Evolutionary conservation across 345 rosid species (phyloP).

Genomic region (Populus ilicifolia): DNA sequence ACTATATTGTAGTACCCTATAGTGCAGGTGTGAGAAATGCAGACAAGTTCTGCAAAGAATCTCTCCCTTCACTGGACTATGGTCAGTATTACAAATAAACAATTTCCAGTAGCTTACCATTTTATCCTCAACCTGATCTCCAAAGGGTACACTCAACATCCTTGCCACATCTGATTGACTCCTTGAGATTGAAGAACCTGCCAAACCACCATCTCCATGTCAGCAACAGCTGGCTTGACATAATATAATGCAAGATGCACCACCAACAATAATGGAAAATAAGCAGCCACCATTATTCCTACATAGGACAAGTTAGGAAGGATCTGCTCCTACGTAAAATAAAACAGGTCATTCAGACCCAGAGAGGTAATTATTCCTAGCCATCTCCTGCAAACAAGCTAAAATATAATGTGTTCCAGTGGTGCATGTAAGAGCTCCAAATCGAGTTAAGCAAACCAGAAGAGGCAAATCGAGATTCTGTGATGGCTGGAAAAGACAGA

Average conservation of each 20-base stretch:
- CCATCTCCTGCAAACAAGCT: no score
- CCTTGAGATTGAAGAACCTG: constrained; percentile 57
- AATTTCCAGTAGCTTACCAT: constrained; percentile 38
- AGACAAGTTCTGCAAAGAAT: constrained; percentile 26
- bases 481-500: background rate
- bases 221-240: constrained; percentile 22
- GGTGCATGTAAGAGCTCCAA: background rate
- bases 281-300: background rate
- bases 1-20: constrained; percentile 10
- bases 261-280: background rate
- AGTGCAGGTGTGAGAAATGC: constrained; percentile 23
- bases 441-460: background rate
- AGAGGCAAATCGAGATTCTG: background rate
- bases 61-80: constrained; percentile 12
- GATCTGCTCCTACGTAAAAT: background rate
- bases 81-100: constrained; percentile 13
- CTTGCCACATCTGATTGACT: constrained; percentile 68
- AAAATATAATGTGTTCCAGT: background rate
- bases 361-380: background rate
- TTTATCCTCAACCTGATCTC: constrained; percentile 58
- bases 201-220: constrained; percentile 22
- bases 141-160: constrained; percentile 32
- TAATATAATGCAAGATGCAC: constrained; percentile 9
- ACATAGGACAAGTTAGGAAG: background rate
- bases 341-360: background rate